Evolutionary conservation across 2,329 filamentous ascomycete species (phyloP).

Genomic region (Arthrobotrys pseudoclavata): DNA sequence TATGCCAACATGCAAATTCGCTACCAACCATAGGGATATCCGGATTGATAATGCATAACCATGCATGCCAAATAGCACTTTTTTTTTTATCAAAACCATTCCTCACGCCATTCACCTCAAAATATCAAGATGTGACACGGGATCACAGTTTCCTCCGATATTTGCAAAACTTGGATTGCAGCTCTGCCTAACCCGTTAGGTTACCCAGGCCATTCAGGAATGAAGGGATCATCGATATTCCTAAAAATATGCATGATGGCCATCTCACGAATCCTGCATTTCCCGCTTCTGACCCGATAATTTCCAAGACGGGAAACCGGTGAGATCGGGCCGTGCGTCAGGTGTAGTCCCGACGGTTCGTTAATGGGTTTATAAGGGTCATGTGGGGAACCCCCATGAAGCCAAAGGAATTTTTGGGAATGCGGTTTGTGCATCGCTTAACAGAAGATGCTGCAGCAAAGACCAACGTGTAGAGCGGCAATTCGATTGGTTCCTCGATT

Average conservation of each 20-base stretch:
- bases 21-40: neutral
- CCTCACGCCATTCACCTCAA: neutral
- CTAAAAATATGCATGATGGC: conserved; percentile 18
- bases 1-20: conserved; percentile 1
- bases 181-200: neutral
- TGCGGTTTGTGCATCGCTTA: conserved; percentile 43
- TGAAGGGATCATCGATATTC: conserved; percentile 19
- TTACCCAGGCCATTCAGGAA: neutral
- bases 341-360: conserved; percentile 2
- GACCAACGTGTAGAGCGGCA: conserved; percentile 16
- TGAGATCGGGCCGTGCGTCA: conserved; percentile 25
- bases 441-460: conserved; percentile 20
- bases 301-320: conserved; percentile 31
- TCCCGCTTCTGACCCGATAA: neutral
- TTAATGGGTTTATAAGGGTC: conserved; percentile 7
- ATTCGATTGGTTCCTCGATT: too few species aligned
- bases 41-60: conserved; percentile 48
- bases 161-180: neutral
- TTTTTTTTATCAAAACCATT: neutral
- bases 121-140: neutral
- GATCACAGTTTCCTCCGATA: neutral
- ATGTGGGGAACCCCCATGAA: conserved; percentile 31
- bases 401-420: neutral
- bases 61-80: conserved; percentile 14
- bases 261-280: neutral